phyloP scores from a whole-genome alignment of 257 asterid species.

The Striga asiatica region DNA sequence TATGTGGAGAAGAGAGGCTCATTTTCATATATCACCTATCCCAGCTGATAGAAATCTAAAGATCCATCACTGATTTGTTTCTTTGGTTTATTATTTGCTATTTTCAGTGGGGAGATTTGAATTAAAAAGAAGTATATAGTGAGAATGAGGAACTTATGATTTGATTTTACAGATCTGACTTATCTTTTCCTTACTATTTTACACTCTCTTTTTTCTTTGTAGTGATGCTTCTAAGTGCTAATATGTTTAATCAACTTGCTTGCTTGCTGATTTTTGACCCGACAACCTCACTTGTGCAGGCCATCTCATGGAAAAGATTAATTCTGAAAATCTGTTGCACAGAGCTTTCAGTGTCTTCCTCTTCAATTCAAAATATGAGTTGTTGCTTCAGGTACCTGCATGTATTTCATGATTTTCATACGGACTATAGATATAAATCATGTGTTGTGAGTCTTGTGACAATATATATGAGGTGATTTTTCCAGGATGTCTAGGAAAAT shows the following conservation, averaged over 20 bases:
- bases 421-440: too few species aligned
- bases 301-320: conserved; percentile 88
- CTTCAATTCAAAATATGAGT: conserved; percentile 79
- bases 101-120: too few species aligned
- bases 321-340: conserved; percentile 63
- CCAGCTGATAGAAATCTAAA: background rate
- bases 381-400: conserved; percentile 84
- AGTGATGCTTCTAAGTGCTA: background rate
- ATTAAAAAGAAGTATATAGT: too few species aligned
- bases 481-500: background rate
- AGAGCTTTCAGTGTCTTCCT: conserved; percentile 95
- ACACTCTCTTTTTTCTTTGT: background rate
- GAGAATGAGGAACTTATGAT: background rate
- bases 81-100: background rate
- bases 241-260: background rate
- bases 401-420: too few species aligned
- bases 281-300: conserved; percentile 35
- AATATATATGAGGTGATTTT: background rate
- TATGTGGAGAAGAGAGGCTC: background rate
- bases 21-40: background rate
- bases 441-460: background rate
- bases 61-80: background rate
- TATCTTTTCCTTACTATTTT: background rate
- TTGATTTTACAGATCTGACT: background rate
- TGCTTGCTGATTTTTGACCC: background rate